Percentiles rank a stretch among this genome's conserved stretches.
phyloP scores from a whole-genome alignment of 179 eudicot species.

The Silene coronaria region DNA sequence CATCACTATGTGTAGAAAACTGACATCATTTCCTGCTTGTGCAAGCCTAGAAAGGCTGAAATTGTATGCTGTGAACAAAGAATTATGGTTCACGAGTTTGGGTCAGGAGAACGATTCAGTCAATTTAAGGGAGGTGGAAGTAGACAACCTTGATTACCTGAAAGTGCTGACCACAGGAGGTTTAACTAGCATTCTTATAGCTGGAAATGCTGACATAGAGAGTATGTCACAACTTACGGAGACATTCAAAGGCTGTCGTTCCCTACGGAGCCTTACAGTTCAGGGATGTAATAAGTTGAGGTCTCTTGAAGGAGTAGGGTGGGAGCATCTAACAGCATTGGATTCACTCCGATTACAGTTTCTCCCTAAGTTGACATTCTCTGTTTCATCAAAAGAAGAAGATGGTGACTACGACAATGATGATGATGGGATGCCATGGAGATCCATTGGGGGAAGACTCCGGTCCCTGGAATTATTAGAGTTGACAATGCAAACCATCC shows the following conservation, averaged over 20 bases:
- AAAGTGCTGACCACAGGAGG: background rate
- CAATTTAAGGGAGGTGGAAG: background rate
- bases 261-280: background rate
- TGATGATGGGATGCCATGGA: conserved; percentile 1
- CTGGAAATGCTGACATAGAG: background rate
- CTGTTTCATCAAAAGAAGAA: too few species aligned
- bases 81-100: background rate
- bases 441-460: background rate
- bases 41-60: background rate
- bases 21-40: background rate
- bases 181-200: background rate
- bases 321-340: conserved; percentile 15
- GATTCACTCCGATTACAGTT: background rate
- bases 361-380: background rate
- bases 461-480: background rate
- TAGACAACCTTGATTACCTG: background rate
- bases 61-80: background rate
- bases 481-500: background rate
- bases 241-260: background rate
- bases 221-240: background rate
- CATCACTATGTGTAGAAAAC: background rate
- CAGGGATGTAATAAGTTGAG: background rate
- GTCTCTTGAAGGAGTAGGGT: background rate
- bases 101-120: background rate
- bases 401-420: background rate